Evolutionary conservation across 2,329 filamentous ascomycete species (phyloP).

Genomic region (Ciborinia camelliae): DNA sequence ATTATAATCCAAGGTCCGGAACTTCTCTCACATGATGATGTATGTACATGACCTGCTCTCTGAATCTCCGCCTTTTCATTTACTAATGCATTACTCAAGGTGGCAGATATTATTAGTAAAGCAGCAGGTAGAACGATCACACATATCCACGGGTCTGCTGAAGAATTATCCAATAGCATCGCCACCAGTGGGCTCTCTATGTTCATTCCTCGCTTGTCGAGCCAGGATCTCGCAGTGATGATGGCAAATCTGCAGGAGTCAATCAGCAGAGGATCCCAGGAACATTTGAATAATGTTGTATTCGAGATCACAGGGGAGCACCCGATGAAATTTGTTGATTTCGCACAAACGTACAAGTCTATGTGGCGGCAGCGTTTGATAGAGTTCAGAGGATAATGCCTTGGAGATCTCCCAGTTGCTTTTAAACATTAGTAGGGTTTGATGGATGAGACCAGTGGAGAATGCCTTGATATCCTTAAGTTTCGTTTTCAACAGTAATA

Average conservation of each 20-base stretch:
- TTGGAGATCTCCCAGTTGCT: no score
- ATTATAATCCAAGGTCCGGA: conserved; percentile 37
- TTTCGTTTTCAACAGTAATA: background rate
- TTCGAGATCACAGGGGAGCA: conserved; percentile 21
- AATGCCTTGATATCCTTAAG: background rate
- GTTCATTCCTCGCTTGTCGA: no score
- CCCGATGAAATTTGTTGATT: conserved; percentile 22
- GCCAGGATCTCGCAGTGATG: conserved; percentile 19
- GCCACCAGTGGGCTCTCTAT: no score
- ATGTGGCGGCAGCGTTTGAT: conserved; percentile 19
- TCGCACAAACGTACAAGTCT: conserved; percentile 20
- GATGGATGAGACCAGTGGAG: background rate
- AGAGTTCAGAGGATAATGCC: no score
- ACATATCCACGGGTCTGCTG: conserved; percentile 22
- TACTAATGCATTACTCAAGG: conserved; percentile 6
- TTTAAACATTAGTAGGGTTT: background rate
- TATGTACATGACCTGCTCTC: conserved; percentile 6
- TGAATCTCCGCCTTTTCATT: background rate
- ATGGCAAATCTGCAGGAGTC: conserved; percentile 19
- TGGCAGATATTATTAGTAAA: conserved; percentile 24
- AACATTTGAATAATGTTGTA: conserved; percentile 21
- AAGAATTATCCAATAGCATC: conserved; percentile 22
- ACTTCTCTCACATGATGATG: conserved; percentile 37
- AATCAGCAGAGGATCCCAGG: conserved; percentile 21
- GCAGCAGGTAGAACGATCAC: conserved; percentile 23